phyloP scores from a whole-genome alignment of 1,284 basidiomycete species.

The Coriolopsis trogii region DNA sequence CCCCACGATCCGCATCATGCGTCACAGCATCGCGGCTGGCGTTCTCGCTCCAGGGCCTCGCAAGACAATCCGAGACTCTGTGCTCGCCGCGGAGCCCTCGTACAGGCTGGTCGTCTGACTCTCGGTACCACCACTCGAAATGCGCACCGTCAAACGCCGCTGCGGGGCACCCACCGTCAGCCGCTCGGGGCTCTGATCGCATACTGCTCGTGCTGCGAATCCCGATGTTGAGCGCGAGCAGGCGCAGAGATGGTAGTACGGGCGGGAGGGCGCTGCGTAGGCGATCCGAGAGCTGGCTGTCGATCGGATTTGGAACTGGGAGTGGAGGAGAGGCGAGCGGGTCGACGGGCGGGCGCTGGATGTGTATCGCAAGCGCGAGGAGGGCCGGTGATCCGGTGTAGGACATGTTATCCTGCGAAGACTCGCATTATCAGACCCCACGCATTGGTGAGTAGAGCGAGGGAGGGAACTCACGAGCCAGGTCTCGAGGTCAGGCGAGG shows the following conservation, averaged over 20 bases:
- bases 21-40: background rate
- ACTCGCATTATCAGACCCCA: too few relatives aligned
- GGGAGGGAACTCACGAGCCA: slow-evolving; percentile 2
- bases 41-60: background rate
- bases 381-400: background rate
- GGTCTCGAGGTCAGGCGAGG: background rate
- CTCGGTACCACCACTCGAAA: background rate
- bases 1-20: background rate
- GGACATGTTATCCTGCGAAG: slow-evolving; percentile 1
- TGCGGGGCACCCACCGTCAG: too few relatives aligned
- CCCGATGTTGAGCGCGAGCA: background rate
- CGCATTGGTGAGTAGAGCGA: background rate
- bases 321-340: background rate
- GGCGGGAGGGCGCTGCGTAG: background rate
- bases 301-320: background rate
- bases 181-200: too few relatives aligned
- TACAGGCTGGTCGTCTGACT: background rate
- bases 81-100: too few relatives aligned
- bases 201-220: too few relatives aligned
- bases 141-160: background rate
- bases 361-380: background rate
- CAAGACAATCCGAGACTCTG: too few relatives aligned
- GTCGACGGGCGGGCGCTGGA: background rate
- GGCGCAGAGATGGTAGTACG: background rate
- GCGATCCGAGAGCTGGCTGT: background rate